Percentiles rank a stretch among this genome's conserved stretches.
These are phyloP conservation scores for Escovopsis sp. DNA, from an alignment of 2,329 filamentous ascomycete genomes.

Conservation along the genomic window DNA sequence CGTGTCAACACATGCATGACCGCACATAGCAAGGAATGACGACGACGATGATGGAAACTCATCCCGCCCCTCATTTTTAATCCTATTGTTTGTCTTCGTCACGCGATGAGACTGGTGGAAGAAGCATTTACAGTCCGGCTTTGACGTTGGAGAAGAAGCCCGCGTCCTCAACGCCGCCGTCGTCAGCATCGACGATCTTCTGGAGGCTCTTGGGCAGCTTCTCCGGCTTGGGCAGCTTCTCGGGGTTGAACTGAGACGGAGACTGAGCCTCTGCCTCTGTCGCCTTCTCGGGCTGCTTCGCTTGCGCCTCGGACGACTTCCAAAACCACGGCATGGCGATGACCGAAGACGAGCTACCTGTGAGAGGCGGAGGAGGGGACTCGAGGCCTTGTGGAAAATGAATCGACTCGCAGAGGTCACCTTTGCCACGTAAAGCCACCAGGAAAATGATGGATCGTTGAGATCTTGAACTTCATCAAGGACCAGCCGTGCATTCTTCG, in stretches of 20 bases:
- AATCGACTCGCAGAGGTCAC: no score
- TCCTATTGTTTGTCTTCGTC: no score
- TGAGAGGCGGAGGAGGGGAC: neutral
- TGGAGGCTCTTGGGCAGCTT: slow-evolving; percentile 41
- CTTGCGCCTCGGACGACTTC: slow-evolving; percentile 17
- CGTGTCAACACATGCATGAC: slow-evolving; percentile 7
- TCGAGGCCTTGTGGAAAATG: no score
- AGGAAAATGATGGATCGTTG: no score
- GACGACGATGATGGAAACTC: no score
- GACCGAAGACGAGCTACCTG: no score
- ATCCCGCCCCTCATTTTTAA: no score
- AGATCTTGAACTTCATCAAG: no score
- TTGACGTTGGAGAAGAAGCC: slow-evolving; percentile 64
- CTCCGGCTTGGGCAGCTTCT: slow-evolving; percentile 31
- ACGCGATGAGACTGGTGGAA: neutral
- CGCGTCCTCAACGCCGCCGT: slow-evolving; percentile 37
- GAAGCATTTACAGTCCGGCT: slow-evolving; percentile 54
- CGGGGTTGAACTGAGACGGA: slow-evolving; percentile 24
- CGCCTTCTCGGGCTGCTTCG: slow-evolving; percentile 15
- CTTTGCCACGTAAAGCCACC: no score
- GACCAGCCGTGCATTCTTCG: no score
- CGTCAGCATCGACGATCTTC: slow-evolving; percentile 39
- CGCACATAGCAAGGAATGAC: no score
- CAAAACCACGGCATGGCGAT: slow-evolving; percentile 27
- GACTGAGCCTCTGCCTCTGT: slow-evolving; percentile 9